phyloP scores from a whole-genome alignment of 441 rosid species.

The Brassica balearica region DNA sequence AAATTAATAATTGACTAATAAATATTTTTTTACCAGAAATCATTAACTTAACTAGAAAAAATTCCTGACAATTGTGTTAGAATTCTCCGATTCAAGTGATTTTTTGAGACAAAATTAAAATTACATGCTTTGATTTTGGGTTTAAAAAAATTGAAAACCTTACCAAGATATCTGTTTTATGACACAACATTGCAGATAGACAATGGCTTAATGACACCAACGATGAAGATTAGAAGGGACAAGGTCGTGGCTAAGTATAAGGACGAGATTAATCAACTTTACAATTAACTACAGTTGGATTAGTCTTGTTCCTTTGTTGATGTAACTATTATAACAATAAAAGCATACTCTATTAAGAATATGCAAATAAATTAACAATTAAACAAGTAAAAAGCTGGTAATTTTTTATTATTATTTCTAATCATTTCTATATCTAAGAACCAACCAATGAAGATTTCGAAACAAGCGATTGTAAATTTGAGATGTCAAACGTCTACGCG shows the following conservation, averaged over 20 bases:
- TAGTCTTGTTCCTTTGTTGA: not conserved
- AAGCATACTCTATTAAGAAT: not conserved
- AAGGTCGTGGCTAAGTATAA: constrained; percentile 55
- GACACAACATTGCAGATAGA: constrained; percentile 73
- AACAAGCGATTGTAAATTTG: not conserved
- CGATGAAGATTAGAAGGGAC: constrained; percentile 93
- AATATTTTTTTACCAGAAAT: too few species aligned
- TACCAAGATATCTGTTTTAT: not conserved
- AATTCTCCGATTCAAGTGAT: too few species aligned
- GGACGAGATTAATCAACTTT: constrained; percentile 70
- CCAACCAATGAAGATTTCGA: not conserved
- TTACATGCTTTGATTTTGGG: too few species aligned
- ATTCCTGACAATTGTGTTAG: too few species aligned
- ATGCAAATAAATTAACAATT: not conserved
- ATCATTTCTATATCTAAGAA: not conserved
- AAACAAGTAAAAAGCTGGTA: not conserved
- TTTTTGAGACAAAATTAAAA: too few species aligned
- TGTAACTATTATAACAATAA: not conserved
- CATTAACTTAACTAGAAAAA: too few species aligned
- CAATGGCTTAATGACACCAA: constrained; percentile 90
- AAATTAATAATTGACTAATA: too few species aligned
- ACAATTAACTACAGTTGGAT: constrained; percentile 36
- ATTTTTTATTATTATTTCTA: too few species aligned
- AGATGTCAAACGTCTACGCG: not conserved
- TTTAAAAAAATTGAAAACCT: not conserved